Percentiles rank a stretch among this genome's conserved stretches.
These are phyloP conservation scores for Neopestalotiopsis rosae DNA, from an alignment of 2,329 filamentous ascomycete species.

Conservation along the genomic window DNA sequence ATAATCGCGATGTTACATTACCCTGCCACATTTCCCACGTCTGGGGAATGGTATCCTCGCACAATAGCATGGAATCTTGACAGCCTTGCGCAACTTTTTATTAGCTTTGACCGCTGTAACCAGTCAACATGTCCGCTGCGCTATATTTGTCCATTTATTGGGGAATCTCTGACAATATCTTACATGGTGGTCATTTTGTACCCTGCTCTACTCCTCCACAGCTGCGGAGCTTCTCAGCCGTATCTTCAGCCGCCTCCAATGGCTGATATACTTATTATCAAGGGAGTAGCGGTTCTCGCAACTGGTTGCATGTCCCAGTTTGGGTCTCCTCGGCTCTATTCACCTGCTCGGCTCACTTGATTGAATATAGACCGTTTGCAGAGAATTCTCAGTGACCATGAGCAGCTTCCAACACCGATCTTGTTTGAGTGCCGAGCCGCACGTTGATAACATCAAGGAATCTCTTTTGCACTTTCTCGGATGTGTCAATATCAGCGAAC, in stretches of 20 bases:
- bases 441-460: too few relatives aligned
- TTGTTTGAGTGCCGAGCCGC: too few relatives aligned
- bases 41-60: not conserved
- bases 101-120: not conserved
- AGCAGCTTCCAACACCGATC: too few relatives aligned
- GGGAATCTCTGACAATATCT: not conserved
- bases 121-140: not conserved
- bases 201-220: not conserved
- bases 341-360: too few relatives aligned
- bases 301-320: too few relatives aligned
- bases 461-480: too few relatives aligned
- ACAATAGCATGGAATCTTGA: not conserved
- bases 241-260: not conserved
- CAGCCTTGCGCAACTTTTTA: not conserved
- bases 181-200: not conserved
- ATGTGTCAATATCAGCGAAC: too few relatives aligned
- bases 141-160: not conserved
- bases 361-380: too few relatives aligned
- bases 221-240: not conserved
- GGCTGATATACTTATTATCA: not conserved
- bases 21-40: not conserved
- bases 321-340: too few relatives aligned
- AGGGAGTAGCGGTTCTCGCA: too few relatives aligned
- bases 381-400: too few relatives aligned
- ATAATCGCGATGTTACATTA: not conserved